phyloP scores from a whole-genome alignment of 176 grass and related monocot genomes.

The Rhynchospora tenuis region DNA sequence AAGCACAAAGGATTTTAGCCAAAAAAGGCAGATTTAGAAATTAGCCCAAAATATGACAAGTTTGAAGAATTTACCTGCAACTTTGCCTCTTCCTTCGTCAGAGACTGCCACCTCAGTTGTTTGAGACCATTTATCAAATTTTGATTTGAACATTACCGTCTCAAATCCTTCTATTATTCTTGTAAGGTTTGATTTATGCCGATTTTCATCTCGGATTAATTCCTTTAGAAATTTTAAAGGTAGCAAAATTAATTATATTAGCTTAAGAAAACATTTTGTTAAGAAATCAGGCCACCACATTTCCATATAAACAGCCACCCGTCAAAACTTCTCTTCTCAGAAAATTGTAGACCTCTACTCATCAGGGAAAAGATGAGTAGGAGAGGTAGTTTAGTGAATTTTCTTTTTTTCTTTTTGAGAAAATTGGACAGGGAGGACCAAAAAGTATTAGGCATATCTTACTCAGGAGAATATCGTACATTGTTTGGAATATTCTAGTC shows the following conservation, averaged over 20 bases:
- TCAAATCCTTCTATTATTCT: constrained; percentile 91
- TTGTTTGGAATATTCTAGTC: background rate
- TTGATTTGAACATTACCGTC: constrained; percentile 77
- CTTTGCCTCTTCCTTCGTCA: constrained; percentile 95
- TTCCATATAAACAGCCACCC: background rate
- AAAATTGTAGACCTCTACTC: background rate
- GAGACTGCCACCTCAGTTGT: constrained; percentile 72
- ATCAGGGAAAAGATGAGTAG: background rate
- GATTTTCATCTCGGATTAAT: constrained; percentile 49
- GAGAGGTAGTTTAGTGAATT: background rate
- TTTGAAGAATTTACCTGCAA: constrained; percentile 59
- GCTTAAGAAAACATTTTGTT: background rate
- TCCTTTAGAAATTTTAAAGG: constrained; percentile 45
- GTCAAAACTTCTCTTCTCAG: background rate
- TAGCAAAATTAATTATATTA: constrained; percentile 2
- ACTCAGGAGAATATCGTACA: background rate
- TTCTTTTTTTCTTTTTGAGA: background rate
- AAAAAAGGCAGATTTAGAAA: background rate
- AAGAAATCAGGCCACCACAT: background rate
- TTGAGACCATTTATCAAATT: constrained; percentile 76
- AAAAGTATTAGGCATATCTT: background rate
- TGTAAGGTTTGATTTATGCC: constrained; percentile 53
- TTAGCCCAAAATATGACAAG: constrained; percentile 12
- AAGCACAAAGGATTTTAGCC: background rate
- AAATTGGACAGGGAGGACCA: background rate